Base-by-base conservation (phyloP, 768 basidiomycete species). In the Termitomyces sp. region DNA sequence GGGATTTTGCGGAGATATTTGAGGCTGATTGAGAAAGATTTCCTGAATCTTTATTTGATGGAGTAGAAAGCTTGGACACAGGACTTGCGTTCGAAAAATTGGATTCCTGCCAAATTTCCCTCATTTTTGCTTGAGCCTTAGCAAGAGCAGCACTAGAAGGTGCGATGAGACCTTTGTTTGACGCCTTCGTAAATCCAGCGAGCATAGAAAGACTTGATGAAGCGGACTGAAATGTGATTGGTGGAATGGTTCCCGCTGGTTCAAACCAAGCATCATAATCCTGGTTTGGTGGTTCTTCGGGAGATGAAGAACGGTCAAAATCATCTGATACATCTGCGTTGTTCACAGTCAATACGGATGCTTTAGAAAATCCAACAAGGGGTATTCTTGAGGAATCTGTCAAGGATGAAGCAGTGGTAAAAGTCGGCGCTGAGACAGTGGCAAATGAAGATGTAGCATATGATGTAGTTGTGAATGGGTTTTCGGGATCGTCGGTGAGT, bases 91-190 rank as follows among this genome's bases (percentile, higher is more conserved):
- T 63, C 45, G 43, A 48, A 37, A 60, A 48, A 11, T 74, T 71
- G n/a, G 79, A 77, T 47, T 77, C 74, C 42, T 77, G 70, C 85
- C 84, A 86, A 31, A 76, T 73, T 32, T 70, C 71, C 32, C 72
- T 74, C 68, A 86, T 74, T 64, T 77, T 82, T 47, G 80, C 80
- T 70, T 81, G 72, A 1, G 87, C 88, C 65, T 79, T 79, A 8
- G 77, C 81, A 8, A 88, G 68, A 1, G 88, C 84, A 29, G 73
- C 73, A 37, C 73, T 76, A 5, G 87, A 88, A 1, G 87, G 87
- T 14, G 72, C 68, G 20, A 86, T 67, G 10, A 77, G 64, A n/a
- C 74, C 72, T 46, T 79, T 74, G 11, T 74, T 70, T 3, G 71
- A 70, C 11, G 77, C 74, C 51, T 67, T 74, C 60, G 65, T 67